Conservation (phyloP, 2,329 filamentous ascomycete species). For the Trichoderma sp. region DNA sequence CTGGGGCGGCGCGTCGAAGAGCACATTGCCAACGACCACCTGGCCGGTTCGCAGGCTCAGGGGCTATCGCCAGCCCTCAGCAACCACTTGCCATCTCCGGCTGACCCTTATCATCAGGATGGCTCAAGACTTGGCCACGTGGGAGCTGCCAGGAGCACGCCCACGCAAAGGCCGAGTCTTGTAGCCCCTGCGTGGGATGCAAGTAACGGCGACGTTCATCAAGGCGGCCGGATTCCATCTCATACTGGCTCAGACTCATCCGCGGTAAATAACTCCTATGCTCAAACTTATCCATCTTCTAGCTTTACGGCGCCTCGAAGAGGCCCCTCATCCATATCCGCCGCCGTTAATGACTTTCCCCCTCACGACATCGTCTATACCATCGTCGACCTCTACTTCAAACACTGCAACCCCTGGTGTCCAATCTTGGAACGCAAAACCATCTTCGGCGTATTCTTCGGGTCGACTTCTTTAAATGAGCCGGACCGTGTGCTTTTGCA, state of each 20-base stretch:
- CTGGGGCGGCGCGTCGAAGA: conserved; percentile 44
- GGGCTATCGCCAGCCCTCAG: conserved; percentile 36
- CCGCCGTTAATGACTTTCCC: conserved; percentile 51
- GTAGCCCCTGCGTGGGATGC: conserved; percentile 15
- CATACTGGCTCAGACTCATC: neutral
- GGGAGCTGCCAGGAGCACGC: conserved; percentile 19
- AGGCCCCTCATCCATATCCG: conserved; percentile 33
- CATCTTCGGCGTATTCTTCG: conserved; percentile 41
- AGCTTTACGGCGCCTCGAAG: conserved; percentile 15
- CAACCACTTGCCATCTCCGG: conserved; percentile 35
- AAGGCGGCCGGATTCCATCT: conserved; percentile 2
- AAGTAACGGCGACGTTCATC: neutral
- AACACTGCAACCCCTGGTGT: conserved; percentile 62
- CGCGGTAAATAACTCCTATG: neutral
- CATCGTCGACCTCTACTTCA: conserved; percentile 61
- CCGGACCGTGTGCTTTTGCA: conserved; percentile 42
- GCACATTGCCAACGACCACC: conserved; percentile 39
- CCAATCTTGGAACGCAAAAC: conserved; percentile 46
- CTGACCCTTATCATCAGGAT: conserved; percentile 27
- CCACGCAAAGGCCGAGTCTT: conserved; percentile 5
- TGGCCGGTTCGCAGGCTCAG: conserved; percentile 24
- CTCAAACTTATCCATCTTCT: conserved; percentile 10
- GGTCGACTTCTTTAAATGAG: conserved; percentile 40
- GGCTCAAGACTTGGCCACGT: neutral
- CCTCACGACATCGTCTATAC: conserved; percentile 60